Base-by-base conservation (phyloP, 2,329 filamentous ascomycete species). In the Paramyrothecium roridum region DNA sequence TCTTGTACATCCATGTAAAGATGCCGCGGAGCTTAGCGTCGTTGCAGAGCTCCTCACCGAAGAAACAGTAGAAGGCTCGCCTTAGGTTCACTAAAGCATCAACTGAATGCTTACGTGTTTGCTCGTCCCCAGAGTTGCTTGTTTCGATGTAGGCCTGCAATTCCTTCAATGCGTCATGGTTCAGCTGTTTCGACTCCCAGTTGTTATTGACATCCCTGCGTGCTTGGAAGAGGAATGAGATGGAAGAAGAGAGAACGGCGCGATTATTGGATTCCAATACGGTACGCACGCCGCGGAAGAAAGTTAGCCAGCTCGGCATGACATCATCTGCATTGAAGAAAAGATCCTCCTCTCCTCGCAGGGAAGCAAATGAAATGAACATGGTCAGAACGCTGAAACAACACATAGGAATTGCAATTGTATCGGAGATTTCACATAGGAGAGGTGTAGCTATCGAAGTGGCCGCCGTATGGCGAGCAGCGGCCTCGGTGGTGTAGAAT, bases 1-100 rank as follows among this genome's bases (percentile, higher is more conserved):
- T 48, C 46, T 48, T 48, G 20, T 48, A 48, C 46, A 48, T 48
- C 46, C 46, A 48, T 6, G 46, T 48, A 48, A 48, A 48, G 46
- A 48, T 48, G 46, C 46, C 21, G 46, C 46, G 46, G 6, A 48
- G 19, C 46, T 48, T 48, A 20, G 46, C 46, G 16, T 48, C 46
- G n/a, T 48, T 48, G 22, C 46, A 21, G 46, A 48, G 46, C 12
- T 48, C 46, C 46, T 48, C 46, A 4, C 46, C 46, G 21, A 10
- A 48, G n/a, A 48, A 48, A 20, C 46, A 21, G 20, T 48, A 48
- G 46, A 48, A 48, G 46, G 46, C 46, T 48, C 46, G 46, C 20
- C 20, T 48, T 8, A 48, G 46, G 46, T 48, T 19, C 21, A 16
- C n/a, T 8, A 48, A 48, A 19, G 46, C 46, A 16, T 48, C 46